Evolutionary conservation across 1,284 basidiomycete genomes (phyloP), one percentile per base, ranked within the genome.

Genomic region (Leccinum variabile): DNA sequence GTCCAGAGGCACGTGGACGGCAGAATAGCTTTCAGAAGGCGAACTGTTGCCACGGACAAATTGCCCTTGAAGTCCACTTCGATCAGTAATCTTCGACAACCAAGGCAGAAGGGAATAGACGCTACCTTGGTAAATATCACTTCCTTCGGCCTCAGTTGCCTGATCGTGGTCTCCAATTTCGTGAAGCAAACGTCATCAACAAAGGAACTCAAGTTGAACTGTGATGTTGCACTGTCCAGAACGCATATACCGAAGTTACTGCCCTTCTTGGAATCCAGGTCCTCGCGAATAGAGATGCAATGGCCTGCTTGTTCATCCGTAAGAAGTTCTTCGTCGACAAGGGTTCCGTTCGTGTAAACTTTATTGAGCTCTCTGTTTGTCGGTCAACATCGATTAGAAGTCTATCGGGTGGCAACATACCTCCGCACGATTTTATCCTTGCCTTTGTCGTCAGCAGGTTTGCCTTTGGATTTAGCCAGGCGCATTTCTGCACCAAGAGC

Each of bases 311-410:
- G 91, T 67, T 99, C 97, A 64, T 98, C 93, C 1, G 87, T 91
- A 30, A 99, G 82, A 63, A 97, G 88, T 53, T 89, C 87, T 6
- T 90, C 88, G 70, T 99, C 97, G 60, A 98, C 92, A 32, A 99
- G 90, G 0, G 97, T 99, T 8, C 97, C 97, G 63, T 94, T 95
- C 0, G 97, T 99, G 75, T 97, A 92, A 44, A 99, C 95, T 79
- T 97, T 96, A 72, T 93, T 91, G 52, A 99, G 83, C 72, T 97
- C 97, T 62, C 97, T 91, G 64, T 63, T 61, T 28, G 39, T 30
- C 3, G 37, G 16, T 73, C 16, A 63, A 52, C 37, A 53, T 18
- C 5, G 18, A 35, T 39, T 50, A n/a, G 6, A 59, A 53, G 10
- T 28, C 37, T 30, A 49, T 5, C 7, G 5, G 44, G 25, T n/a